These are phyloP conservation scores for Metschnikowia anglica DNA, from an alignment of 805 yeast genomes.

Conservation along the genomic window DNA sequence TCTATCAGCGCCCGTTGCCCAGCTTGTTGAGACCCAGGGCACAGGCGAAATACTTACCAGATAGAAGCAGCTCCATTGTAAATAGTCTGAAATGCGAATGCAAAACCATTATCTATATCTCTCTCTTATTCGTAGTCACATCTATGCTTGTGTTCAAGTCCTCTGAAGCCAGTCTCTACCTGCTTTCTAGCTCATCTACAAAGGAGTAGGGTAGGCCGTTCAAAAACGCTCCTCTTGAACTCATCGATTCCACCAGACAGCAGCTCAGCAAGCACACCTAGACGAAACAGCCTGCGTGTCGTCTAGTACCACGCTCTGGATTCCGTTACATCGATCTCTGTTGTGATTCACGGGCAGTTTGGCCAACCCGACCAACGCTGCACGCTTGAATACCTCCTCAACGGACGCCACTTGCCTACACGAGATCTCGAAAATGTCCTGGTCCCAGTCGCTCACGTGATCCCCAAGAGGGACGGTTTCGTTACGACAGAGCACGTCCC, in stretches of 20 bases:
- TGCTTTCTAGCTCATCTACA: no score
- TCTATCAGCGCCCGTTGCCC: no score
- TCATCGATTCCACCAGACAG: background rate
- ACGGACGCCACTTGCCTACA: constrained; percentile 34
- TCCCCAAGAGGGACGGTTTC: constrained; percentile 23
- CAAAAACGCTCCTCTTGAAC: background rate
- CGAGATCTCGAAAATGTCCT: constrained; percentile 34
- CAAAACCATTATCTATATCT: no score
- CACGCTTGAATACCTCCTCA: constrained; percentile 34
- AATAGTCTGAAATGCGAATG: no score
- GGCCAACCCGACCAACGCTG: constrained; percentile 34
- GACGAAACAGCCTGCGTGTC: constrained; percentile 12
- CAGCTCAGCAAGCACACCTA: constrained; percentile 7
- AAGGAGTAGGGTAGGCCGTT: no score
- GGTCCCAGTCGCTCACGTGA: constrained; percentile 35
- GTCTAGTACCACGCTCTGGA: constrained; percentile 1
- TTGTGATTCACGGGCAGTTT: background rate
- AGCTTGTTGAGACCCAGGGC: no score
- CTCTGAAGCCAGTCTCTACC: no score
- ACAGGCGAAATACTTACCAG: no score
- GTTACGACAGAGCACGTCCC: constrained; percentile 30
- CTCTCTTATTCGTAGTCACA: no score
- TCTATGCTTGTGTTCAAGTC: no score
- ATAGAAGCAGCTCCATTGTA: no score
- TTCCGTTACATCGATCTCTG: background rate